Evolutionary conservation across 805 yeast species (phyloP).

Genomic region (Cyberlindnera lachancei): DNA sequence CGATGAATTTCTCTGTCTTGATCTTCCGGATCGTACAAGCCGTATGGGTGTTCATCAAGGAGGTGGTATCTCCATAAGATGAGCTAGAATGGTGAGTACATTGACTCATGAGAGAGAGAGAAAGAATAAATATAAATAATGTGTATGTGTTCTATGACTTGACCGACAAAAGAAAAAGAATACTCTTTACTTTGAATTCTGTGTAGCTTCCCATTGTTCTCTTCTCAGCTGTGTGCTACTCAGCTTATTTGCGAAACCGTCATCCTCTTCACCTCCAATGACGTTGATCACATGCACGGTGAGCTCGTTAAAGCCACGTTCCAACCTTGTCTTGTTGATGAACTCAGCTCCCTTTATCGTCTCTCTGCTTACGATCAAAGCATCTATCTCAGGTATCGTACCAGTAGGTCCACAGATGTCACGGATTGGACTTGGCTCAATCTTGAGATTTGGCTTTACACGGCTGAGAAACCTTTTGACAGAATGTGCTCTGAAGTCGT

Average conservation of each 20-base stretch:
- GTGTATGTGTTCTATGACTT: too few relatives aligned
- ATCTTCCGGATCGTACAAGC: constrained; percentile 79
- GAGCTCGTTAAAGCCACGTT: constrained; percentile 46
- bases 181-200: too few relatives aligned
- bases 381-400: constrained; percentile 60
- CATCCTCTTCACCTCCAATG: constrained; percentile 53
- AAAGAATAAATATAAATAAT: background rate
- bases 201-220: constrained; percentile 14
- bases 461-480: constrained; percentile 44
- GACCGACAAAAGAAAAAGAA: too few relatives aligned
- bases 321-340: constrained; percentile 59
- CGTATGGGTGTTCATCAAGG: constrained; percentile 45
- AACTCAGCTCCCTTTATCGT: constrained; percentile 66
- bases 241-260: constrained; percentile 61
- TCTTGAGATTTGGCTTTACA: constrained; percentile 37
- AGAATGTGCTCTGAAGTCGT: constrained; percentile 37
- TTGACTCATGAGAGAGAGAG: background rate
- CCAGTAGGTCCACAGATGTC: constrained; percentile 97
- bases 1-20: constrained; percentile 62
- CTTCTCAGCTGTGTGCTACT: constrained; percentile 79
- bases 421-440: constrained; percentile 55
- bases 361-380: constrained; percentile 76
- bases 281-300: constrained; percentile 50
- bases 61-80: constrained; percentile 35
- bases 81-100: too few relatives aligned